These are phyloP conservation scores for Lactifluus rugatus DNA, from an alignment of 768 basidiomycete species.

Conservation along the genomic window DNA sequence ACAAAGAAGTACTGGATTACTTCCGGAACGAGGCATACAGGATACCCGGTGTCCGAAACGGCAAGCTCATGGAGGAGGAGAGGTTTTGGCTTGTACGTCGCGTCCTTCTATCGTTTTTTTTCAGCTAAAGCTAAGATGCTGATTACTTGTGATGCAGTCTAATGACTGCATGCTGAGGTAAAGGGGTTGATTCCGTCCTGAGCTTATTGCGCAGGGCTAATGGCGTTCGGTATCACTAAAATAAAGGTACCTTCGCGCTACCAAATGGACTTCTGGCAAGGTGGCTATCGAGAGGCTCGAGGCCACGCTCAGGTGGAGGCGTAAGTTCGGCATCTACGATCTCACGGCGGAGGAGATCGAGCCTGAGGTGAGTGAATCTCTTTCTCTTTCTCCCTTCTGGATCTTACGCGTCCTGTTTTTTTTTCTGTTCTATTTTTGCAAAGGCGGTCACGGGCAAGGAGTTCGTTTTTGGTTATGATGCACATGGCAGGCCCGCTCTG, in stretches of 20 bases:
- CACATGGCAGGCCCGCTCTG: conserved; percentile 49
- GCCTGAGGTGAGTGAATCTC: conserved; percentile 46
- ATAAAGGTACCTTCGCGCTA: conserved; percentile 63
- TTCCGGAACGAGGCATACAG: conserved; percentile 45
- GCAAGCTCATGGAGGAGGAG: conserved; percentile 50
- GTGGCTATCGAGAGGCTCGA: conserved; percentile 57
- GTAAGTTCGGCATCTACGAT: conserved; percentile 68
- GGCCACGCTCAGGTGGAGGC: conserved; percentile 66
- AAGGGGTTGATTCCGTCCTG: background rate
- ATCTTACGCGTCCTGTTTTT: background rate
- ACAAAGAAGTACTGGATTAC: conserved; percentile 47
- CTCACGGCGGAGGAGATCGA: conserved; percentile 56
- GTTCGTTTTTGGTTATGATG: conserved; percentile 69
- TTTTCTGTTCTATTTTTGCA: background rate
- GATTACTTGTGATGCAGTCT: conserved; percentile 27
- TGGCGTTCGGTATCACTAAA: too few relatives aligned
- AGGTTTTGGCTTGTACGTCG: conserved; percentile 63
- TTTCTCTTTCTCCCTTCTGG: background rate
- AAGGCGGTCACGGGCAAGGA: conserved; percentile 78
- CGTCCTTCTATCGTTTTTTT: background rate
- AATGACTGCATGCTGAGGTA: conserved; percentile 65
- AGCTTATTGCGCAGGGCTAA: too few relatives aligned
- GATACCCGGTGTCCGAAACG: conserved; percentile 36
- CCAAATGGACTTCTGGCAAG: conserved; percentile 55
- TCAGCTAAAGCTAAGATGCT: too few relatives aligned